A percentile compares a stretch with the other conserved stretches of the same genome.
phyloP scores from a whole-genome alignment of 345 rosid species.

The Populus nigra region DNA sequence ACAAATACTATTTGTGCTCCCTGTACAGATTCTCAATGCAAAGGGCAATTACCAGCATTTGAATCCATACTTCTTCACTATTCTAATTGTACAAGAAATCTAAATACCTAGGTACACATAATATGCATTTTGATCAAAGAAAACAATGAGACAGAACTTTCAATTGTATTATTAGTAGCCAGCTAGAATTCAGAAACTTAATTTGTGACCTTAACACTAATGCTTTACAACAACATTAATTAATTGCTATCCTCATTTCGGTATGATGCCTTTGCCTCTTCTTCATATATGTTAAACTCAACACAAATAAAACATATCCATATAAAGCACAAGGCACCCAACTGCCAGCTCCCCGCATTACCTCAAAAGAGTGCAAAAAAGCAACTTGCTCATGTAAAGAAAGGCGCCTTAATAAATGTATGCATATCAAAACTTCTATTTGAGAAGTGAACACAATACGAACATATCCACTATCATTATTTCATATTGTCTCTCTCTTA shows the following conservation, averaged over 20 bases:
- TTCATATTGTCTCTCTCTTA: not conserved
- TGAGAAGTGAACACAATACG: not conserved
- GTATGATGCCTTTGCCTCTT: not conserved
- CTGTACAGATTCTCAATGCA: not conserved
- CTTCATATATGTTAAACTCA: not conserved
- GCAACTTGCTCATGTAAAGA: not conserved
- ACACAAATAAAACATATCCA: not conserved
- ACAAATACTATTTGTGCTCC: not conserved
- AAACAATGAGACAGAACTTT: not conserved
- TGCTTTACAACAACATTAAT: no score
- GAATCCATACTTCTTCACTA: not conserved
- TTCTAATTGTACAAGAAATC: not conserved
- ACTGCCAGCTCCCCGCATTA: not conserved
- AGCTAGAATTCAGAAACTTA: no score
- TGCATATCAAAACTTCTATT: no score
- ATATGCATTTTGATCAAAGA: not conserved
- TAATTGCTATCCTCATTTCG: no score
- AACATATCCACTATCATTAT: not conserved
- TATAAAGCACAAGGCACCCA: not conserved
- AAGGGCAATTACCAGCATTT: not conserved
- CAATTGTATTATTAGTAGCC: no score
- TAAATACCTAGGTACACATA: not conserved
- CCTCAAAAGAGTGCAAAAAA: not conserved
- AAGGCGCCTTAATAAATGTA: not conserved
- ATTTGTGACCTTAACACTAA: no score